Base-by-base conservation (phyloP, 371 early-diverging fungal species). In the Syncephalastrum sp. region DNA sequence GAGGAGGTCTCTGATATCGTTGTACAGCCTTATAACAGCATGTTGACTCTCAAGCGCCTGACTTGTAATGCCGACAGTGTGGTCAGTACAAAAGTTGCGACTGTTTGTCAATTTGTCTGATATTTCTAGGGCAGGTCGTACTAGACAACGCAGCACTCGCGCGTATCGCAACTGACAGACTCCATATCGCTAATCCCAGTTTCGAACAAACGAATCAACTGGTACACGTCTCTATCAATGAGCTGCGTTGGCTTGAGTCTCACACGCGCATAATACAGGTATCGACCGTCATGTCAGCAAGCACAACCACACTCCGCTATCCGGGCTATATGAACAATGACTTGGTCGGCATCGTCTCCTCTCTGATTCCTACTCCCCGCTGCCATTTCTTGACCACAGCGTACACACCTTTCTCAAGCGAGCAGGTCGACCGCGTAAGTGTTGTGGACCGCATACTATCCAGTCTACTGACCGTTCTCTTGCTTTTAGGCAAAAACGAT, bases 301-400 rank as follows among this genome's bases (percentile, higher is more conserved):
- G 92, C 67, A 99, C 99, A n/a, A 90, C 92, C 4, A 98, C 99
- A 7, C 72, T 99, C 29, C 85, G 99, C 54, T 99, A 98, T 82
- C 99, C 99, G 8, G 94, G 96, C 49, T 98, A 99, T 72, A 97
- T 98, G 95, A 98, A 98, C 77, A 97, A 97, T 68, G 99, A 99
- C 70, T 80, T 97, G 29, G 92, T 94, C 6, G 92, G 98, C 52
- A 87, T 99, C 68, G 82, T 98, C 5, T 91, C 97, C 1, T 91
- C 95, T 1, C 81, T 98, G 47, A 95, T 99, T 54, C 99, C 99
- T 0, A 93, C 97, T 14, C 93, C 95, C 5, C 83, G 94, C 48
- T 96, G 99, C 66, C 99, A 99, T 74, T 99, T 91, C 77, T 75
- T 99, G 47, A 91, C 91, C 54, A 99, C 99, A 2, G 89, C 95